Base-by-base conservation (phyloP, 2,329 filamentous ascomycete species). In the Ascochyta viciae-villosae region DNA sequence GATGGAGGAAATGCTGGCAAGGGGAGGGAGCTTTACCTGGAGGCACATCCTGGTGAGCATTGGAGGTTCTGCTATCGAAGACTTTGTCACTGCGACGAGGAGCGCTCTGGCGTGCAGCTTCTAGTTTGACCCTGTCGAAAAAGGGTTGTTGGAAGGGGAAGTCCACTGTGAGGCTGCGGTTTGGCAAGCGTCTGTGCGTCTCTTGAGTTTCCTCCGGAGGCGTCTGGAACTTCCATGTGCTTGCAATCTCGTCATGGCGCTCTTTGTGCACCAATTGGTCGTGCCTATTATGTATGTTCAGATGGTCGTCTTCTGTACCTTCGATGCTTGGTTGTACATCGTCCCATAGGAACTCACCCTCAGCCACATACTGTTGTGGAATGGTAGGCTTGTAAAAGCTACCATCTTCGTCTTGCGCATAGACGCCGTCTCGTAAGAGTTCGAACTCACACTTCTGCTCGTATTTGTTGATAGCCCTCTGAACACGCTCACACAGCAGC, bases 381-480 rank as follows among this genome's bases (percentile, higher is more conserved):
- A 19, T 4, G 4, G 12, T 47, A 6, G 46, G 53, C 37, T 56
- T 56, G 37, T 56, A 50, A 7, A 56, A 45, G 19, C 41, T 53
- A 23, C 54, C 54, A 16, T 52, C 39, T 23, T 57, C 49, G 9
- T 57, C 54, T 27, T 31, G 44, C 7, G 40, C 54, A 19, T 52
- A 57, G 5, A 26, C 27, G 6, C 54, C 49, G 13, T 48, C 44
- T 10, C 48, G 35, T 23, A 57, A 19, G 6, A 57, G 34, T 23
- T 57, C 54, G 10, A 49, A 29, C 13, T 41, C 39, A 31, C 49
- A 52, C 23, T 53, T 57, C 40, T 57, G 54, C 23, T 57, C 54
- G 27, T 40, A 37, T 15, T 27, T 52, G 23, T n/a, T 27, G 24
- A 57, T 57, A 4, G 45, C 54, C 27, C 40, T 23, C 39, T 52